Base-by-base conservation (phyloP, 257 asterid genomes). In the Coffea canephora region DNA sequence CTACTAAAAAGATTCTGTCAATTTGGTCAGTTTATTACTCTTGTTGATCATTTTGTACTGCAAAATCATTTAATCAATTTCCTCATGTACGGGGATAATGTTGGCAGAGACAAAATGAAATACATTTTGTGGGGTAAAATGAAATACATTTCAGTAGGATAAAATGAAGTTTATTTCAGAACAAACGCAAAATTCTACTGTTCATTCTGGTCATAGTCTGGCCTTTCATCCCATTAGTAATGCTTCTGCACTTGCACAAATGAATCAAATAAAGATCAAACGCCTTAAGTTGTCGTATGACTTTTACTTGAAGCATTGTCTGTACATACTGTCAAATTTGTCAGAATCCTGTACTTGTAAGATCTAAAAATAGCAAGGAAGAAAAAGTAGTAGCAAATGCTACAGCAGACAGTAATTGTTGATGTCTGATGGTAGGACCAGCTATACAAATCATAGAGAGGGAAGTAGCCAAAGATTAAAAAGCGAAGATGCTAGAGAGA, bases 391-490 rank as follows among this genome's bases (percentile, higher is more conserved):
- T 14, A 23, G 23, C 59, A 76, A 27, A n/a, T 6, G 43, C 54
- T 25, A 13, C 27, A 6, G 54, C 45, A 72, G 50, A 72, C 45
- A 18, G 23, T 50, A 73, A 52, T 13, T 52, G 77, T 34, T 39
- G 46, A 12, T 2, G 19, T 36, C 14, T 1, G n/a, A 72, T 27
- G 64, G 76, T 45, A 25, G 73, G 62, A 72, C 45, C 62, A 72
- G 45, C 62, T 8, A 15, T 45, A 36, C 77, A 7, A 65, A 64
- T 83, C 84, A 82, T 82, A 90, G 69, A 23, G 92, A 80, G 27
- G 95, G 91, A 77, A 91, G 89, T 72, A 86, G 67, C 96, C 93
- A 93, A 31, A 90, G 90, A 83, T 93, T 91, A 73, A 87, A 81
- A 67, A 91, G 97, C 21, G 87, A 88, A 23, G 96, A 90, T 64